Conservation (phyloP, 129 eudicot species). For the Deinandra increscens region DNA sequence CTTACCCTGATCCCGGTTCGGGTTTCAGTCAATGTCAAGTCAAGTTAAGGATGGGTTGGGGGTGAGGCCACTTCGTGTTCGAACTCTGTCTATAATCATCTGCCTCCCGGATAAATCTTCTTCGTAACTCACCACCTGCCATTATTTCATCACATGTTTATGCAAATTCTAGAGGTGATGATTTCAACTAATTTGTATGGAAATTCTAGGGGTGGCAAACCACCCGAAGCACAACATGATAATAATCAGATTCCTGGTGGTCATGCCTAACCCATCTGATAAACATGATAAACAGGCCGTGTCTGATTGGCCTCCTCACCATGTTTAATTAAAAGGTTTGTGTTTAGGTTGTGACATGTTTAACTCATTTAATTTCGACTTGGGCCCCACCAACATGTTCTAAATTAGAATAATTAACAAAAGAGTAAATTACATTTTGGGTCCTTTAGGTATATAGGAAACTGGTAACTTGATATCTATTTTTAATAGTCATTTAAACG, state of each 20-base stretch:
- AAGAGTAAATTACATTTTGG: not conserved
- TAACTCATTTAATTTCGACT: not conserved
- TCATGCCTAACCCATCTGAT: not conserved
- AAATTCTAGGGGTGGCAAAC: not conserved
- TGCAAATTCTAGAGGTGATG: not conserved
- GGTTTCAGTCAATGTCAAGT: not conserved
- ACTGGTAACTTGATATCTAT: too few relatives aligned
- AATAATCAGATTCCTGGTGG: not conserved
- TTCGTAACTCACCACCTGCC: constrained; percentile 89
- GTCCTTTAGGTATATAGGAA: too few relatives aligned
- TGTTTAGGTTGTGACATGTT: not conserved
- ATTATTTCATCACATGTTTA: constrained; percentile 7
- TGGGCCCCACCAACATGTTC: not conserved
- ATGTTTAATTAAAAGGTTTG: not conserved
- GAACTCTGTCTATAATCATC: constrained; percentile 86
- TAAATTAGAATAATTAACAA: not conserved
- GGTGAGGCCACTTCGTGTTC: constrained; percentile 59
- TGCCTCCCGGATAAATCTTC: constrained; percentile 90
- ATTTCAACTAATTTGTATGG: not conserved
- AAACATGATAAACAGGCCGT: not conserved
- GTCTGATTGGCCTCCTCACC: too few relatives aligned
- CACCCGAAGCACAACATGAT: not conserved
- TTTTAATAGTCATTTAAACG: too few relatives aligned
- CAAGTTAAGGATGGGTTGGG: constrained; percentile 28
- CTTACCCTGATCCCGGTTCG: not conserved